These are phyloP conservation scores for Sequoiadendron giganteum DNA, from an alignment of 75 land plant species.

Conservation along the genomic window DNA sequence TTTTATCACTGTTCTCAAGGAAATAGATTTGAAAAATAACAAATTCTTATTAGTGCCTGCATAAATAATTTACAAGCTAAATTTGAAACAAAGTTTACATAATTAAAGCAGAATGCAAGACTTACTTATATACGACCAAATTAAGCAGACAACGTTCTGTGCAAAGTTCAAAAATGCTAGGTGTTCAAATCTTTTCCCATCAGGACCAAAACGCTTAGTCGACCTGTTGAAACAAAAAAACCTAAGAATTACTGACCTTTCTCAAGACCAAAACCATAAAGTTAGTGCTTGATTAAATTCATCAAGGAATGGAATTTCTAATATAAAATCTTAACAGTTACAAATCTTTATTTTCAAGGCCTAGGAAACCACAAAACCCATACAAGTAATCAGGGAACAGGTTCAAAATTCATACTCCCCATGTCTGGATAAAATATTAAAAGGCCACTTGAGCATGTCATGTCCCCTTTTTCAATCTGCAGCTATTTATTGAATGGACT, in stretches of 20 bases:
- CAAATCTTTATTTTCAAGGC: background rate
- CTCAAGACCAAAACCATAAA: background rate
- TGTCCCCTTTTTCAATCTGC: too few species aligned
- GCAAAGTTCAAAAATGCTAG: conserved; percentile 89
- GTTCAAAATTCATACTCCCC: too few species aligned
- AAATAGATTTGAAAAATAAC: conserved; percentile 5
- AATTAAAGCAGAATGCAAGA: conserved; percentile 2
- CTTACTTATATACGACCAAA: conserved; percentile 94
- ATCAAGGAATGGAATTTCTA: background rate
- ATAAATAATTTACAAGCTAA: background rate
- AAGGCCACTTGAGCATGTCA: too few species aligned
- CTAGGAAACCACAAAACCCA: background rate
- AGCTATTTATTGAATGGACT: too few species aligned
- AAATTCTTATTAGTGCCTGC: background rate
- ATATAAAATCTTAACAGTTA: background rate
- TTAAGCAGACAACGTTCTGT: conserved; percentile 82
- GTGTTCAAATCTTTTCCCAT: conserved; percentile 83
- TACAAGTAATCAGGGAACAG: background rate
- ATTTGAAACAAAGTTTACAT: background rate
- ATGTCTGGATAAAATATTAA: too few species aligned
- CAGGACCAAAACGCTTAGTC: conserved; percentile 85
- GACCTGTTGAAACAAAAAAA: conserved; percentile 52
- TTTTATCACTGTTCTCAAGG: conserved; percentile 57
- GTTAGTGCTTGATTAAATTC: background rate
- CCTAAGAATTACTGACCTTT: background rate